Evolutionary conservation across 352 stramenopile species (phyloP).

Genomic region (Pythium biforme): DNA sequence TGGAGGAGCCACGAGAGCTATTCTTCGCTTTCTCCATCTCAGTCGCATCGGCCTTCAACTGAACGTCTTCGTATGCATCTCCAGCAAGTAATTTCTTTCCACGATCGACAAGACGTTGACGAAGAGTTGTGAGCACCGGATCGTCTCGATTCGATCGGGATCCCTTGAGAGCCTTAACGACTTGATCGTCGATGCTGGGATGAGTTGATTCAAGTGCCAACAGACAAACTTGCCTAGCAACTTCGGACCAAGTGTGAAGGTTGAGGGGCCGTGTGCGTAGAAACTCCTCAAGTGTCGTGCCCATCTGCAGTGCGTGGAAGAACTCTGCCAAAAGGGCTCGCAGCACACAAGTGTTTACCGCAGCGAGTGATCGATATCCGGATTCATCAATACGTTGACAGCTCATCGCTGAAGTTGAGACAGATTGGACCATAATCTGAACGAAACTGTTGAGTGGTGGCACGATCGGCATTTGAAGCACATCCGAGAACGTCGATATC

Average conservation of each 20-base stretch:
- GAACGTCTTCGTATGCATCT: constrained; percentile 48
- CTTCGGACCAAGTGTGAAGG: constrained; percentile 76
- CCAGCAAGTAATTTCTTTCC: constrained; percentile 51
- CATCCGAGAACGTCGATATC: constrained; percentile 71
- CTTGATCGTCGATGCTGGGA: constrained; percentile 61
- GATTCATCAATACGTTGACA: constrained; percentile 31
- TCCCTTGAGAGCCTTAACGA: constrained; percentile 76
- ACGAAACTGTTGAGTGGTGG: constrained; percentile 58
- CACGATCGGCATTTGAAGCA: constrained; percentile 43
- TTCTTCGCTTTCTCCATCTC: not conserved
- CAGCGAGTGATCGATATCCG: constrained; percentile 56
- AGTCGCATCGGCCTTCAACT: constrained; percentile 2
- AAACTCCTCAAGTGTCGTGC: constrained; percentile 68
- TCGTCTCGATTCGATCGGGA: constrained; percentile 74
- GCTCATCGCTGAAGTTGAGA: constrained; percentile 18
- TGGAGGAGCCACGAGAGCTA: too few relatives aligned
- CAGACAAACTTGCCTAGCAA: constrained; percentile 70
- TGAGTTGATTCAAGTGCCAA: constrained; percentile 73
- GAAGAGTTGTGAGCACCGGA: constrained; percentile 50
- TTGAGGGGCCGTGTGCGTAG: constrained; percentile 74
- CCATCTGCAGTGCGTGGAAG: constrained; percentile 69
- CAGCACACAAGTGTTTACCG: constrained; percentile 52
- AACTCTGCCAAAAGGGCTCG: constrained; percentile 58
- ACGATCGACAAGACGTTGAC: constrained; percentile 37
- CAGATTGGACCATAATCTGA: constrained; percentile 40